Evolutionary conservation across 345 rosid genomes (phyloP).

Genomic region (Sapria himalayana): DNA sequence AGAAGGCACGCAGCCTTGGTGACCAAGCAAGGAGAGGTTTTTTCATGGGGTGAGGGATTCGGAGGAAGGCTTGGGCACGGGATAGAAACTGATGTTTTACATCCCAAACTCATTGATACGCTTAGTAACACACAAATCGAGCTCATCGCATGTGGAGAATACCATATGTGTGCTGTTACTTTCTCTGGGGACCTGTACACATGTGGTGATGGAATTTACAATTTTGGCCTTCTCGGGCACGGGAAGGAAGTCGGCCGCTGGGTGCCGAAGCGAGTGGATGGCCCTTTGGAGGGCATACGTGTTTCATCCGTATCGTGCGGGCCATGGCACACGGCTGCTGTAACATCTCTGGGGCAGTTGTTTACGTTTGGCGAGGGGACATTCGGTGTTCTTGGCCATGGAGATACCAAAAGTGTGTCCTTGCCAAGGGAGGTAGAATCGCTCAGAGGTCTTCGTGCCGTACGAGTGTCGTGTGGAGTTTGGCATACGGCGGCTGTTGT

Average conservation of each 20-base stretch:
- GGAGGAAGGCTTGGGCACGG: conserved; percentile 85
- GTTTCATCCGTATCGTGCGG: conserved; percentile 67
- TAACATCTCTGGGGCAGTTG: conserved; percentile 52
- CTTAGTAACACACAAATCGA: conserved; percentile 44
- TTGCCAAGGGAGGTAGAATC: conserved; percentile 64
- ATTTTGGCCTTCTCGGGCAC: conserved; percentile 66
- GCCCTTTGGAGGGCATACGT: conserved; percentile 59
- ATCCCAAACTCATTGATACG: conserved; percentile 47
- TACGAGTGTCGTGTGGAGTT: conserved; percentile 64
- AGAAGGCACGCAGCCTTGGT: conserved; percentile 53
- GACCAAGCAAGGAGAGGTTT: conserved; percentile 60
- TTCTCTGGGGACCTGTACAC: conserved; percentile 67
- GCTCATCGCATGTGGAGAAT: conserved; percentile 61
- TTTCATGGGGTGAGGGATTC: conserved; percentile 70
- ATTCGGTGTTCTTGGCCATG: conserved; percentile 66
- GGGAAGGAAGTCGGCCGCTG: conserved; percentile 63
- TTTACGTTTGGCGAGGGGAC: conserved; percentile 75
- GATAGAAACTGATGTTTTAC: conserved; percentile 50
- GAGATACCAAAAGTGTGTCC: conserved; percentile 39
- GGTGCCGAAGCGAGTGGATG: conserved; percentile 58
- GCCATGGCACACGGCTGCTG: conserved; percentile 77
- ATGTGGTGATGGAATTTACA: conserved; percentile 61
- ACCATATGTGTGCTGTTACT: conserved; percentile 63
- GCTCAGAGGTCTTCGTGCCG: conserved; percentile 58
- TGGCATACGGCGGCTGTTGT: conserved; percentile 92